Evolutionary conservation across 164 flowering plant genomes (phyloP).

Genomic region (Chimonanthus salicifolius): DNA sequence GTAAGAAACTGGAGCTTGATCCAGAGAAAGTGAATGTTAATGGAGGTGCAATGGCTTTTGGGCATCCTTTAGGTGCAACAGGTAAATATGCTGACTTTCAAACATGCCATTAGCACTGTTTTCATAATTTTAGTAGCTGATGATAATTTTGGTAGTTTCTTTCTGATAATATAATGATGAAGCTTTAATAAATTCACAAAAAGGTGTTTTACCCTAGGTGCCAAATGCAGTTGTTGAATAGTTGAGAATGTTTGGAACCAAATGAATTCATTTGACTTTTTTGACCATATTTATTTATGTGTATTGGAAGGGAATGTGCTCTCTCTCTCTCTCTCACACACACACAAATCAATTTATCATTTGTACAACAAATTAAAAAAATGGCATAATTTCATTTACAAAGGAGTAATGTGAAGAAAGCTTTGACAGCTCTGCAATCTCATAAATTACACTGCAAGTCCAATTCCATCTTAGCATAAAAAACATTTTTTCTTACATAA

Average conservation of each 20-base stretch:
- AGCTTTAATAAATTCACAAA: background rate
- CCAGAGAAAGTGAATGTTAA: slow-evolving; percentile 91
- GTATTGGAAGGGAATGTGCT: background rate
- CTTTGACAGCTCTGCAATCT: background rate
- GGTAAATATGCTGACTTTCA: slow-evolving; percentile 32
- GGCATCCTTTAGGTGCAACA: slow-evolving; percentile 97
- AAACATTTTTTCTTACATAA: too few species aligned
- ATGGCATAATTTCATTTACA: background rate
- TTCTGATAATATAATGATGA: too few species aligned
- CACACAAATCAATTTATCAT: background rate
- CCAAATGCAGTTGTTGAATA: too few species aligned
- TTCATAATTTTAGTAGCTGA: background rate
- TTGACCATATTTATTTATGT: background rate
- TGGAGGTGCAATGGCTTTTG: slow-evolving; percentile 97
- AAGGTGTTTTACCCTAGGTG: too few species aligned
- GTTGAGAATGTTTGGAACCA: too few species aligned
- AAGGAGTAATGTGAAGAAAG: background rate
- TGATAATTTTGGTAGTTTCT: background rate
- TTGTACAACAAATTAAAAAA: background rate
- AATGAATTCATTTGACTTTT: background rate
- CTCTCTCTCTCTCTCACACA: background rate
- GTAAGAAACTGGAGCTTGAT: slow-evolving; percentile 78
- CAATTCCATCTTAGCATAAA: too few species aligned
- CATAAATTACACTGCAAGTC: background rate
- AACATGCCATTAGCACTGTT: background rate